These are phyloP conservation scores for Hanseniaspora meyeri DNA, from an alignment of 805 yeast genomes.

Conservation along the genomic window DNA sequence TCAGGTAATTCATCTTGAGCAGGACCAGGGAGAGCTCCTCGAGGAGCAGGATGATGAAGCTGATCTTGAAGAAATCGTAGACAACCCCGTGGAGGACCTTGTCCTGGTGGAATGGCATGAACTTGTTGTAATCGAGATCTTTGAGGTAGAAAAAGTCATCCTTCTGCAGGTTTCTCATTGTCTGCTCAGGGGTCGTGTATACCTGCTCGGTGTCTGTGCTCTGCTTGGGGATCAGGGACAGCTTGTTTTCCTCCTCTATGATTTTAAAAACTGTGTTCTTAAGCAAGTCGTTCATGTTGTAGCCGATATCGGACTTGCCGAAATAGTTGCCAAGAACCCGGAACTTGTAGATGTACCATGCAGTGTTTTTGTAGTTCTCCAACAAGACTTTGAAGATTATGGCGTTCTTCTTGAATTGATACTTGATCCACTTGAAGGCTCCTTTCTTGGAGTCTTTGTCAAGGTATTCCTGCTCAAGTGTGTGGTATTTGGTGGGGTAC, in stretches of 20 bases:
- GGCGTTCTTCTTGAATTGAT: conserved; percentile 6
- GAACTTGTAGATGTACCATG: conserved; percentile 10
- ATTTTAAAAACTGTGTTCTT: conserved; percentile 7
- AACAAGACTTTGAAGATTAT: conserved; percentile 3
- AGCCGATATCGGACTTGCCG: not conserved
- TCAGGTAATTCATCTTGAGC: not conserved
- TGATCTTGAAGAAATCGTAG: conserved; percentile 4
- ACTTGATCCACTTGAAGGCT: not conserved
- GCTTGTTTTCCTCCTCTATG: conserved; percentile 8
- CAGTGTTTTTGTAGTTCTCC: conserved; percentile 10
- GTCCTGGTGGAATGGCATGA: conserved; percentile 9
- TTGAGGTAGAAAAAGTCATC: not conserved
- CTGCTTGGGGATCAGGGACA: not conserved
- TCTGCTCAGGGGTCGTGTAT: not conserved
- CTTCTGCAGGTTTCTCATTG: not conserved
- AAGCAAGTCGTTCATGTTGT: not conserved
- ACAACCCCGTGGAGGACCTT: not conserved
- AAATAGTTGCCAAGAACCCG: not conserved
- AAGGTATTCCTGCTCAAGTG: not conserved
- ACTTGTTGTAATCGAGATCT: not conserved
- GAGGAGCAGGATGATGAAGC: not conserved
- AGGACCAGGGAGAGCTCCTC: conserved; percentile 1
- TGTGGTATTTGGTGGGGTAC: conserved; percentile 2
- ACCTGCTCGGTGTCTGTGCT: too few relatives aligned
- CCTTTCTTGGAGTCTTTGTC: not conserved